These are phyloP conservation scores for Nakazawaea laoshanensis DNA, from an alignment of 805 yeast species.

Conservation along the genomic window DNA sequence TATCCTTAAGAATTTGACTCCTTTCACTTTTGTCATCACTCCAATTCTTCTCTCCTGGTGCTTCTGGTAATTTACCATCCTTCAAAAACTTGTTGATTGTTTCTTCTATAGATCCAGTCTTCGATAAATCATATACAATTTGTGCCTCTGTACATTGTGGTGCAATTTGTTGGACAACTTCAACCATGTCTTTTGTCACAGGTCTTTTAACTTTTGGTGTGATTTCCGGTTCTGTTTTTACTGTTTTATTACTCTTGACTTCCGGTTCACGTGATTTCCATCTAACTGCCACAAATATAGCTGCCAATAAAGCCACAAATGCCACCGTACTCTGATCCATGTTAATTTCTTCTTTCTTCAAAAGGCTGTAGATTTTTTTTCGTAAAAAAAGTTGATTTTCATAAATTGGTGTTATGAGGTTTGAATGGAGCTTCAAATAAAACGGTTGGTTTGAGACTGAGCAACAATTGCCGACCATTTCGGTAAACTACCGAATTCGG, in stretches of 20 bases:
- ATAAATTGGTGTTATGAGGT: too few species aligned
- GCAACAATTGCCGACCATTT: too few species aligned
- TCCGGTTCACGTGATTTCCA: constrained; percentile 2
- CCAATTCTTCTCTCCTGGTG: constrained; percentile 26
- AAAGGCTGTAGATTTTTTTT: too few species aligned
- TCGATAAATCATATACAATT: constrained; percentile 63
- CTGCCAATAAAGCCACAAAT: constrained; percentile 2
- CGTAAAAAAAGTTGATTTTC: too few species aligned
- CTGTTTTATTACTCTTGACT: constrained; percentile 9
- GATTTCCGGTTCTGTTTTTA: constrained; percentile 4
- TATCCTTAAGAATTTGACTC: constrained; percentile 33
- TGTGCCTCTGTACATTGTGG: constrained; percentile 65
- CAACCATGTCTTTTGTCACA: constrained; percentile 70
- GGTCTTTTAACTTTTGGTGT: constrained; percentile 12
- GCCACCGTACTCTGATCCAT: too few species aligned
- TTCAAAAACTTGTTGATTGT: constrained; percentile 52
- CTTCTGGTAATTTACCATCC: constrained; percentile 10
- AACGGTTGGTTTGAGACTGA: too few species aligned
- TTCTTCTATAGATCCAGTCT: constrained; percentile 71
- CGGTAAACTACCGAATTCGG: too few species aligned
- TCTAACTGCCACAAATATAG: constrained; percentile 9
- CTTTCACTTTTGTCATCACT: constrained; percentile 32
- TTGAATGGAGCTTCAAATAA: too few species aligned
- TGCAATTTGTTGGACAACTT: constrained; percentile 75
- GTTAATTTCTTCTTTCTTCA: too few species aligned